Evolutionary conservation across 768 basidiomycete genomes (phyloP), one percentile per base, ranked within the genome.

Genomic region (Suillus weaverae): DNA sequence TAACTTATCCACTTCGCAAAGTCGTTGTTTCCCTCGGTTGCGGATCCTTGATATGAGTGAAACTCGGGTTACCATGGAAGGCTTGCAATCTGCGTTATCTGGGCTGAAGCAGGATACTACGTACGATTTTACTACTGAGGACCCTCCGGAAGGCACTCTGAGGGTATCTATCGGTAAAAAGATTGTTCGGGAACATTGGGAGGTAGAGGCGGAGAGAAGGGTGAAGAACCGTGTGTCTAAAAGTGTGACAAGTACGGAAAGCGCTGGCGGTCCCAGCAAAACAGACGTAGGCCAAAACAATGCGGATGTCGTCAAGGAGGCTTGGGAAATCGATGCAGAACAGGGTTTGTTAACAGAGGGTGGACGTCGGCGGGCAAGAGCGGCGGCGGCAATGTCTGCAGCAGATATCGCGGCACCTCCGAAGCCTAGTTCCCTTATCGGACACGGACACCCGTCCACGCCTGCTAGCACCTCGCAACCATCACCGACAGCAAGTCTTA

Each of bases 311-410:
- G 70, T 80, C 13, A 92, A 90, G 70, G 92, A 92, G 70, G 73
- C 81, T n/a, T 92, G 91, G 91, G 92, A 93, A 68, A 81, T 90
- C 36, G 90, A 91, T 65, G 89, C 89, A 0, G 90, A 92, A 70
- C 87, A 87, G 65, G 90, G 90, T 1, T 72, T 92, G 56, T 71
- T 89, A 36, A 90, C 90, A 0, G 92, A 92, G 69, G 92, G 90
- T 22, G 90, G 87, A 20, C 85, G 83, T 68, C 79, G 90, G 41
- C 83, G 89, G 22, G 86, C 87, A 26, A 79, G 87, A 64, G 89
- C 87, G 0, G 79, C 78, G 6, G 85, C 84, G 20, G 81, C 82
- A 57, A 70, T 74, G 6, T 65, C 72, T 2, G 70, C 73, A 5
- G 67, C 73, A 11, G 22, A 62, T 16, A 35, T 50, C 22, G 35